Evolutionary conservation across 352 stramenopile species (phyloP), one percentile per base, ranked within the genome.

Genomic region (Phytopythium ostracodes): DNA sequence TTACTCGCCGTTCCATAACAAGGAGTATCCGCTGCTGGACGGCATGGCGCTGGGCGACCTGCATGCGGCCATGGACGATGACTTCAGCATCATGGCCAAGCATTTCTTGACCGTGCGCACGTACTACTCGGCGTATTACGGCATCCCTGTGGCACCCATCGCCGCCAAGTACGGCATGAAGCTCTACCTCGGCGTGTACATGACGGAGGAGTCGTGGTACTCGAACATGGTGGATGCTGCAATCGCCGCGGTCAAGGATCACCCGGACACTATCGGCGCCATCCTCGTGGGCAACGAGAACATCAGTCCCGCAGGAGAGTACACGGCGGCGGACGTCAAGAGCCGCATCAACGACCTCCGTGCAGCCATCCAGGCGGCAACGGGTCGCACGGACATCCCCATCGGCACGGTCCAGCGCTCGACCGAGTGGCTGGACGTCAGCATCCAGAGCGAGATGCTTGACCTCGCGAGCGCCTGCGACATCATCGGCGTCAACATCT

Each of bases 241-340:
- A 0, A 55, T 90, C 11, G 56, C 50, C 1, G 82, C 79, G 0
- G 70, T 89, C 9, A 73, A 67, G 18, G 65, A 77, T 17, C 82
- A 89, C 55, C 79, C 79, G 0, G 40, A 71, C 18, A 90, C 85
- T 5, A 68, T 94, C 56, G 64, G 61, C 24, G 83, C 75, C 0
- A 80, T 92, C 24, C 58, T 91, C 2, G 77, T 91, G 6, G 85
- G 85, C 31, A 92, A 92, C 59, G 83, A 92, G 46, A 95, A 95
- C 64, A 67, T 95, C 50, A 40, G 58, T 1, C 75, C 77, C 0
- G 73, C 70, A 9, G 79, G 77, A 2, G 56, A 66, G 0, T 91
- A 84, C 63, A 72, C 66, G 0, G 35, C 81, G 9, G 33, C 52
- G 3, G 65, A 89, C 0, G 66, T 94, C 12, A 66, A 71, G 7